Evolutionary conservation across 2,329 filamentous ascomycete genomes (phyloP), one percentile per base, ranked within the genome.

Genomic region (Aspergillus fumigatus): DNA sequence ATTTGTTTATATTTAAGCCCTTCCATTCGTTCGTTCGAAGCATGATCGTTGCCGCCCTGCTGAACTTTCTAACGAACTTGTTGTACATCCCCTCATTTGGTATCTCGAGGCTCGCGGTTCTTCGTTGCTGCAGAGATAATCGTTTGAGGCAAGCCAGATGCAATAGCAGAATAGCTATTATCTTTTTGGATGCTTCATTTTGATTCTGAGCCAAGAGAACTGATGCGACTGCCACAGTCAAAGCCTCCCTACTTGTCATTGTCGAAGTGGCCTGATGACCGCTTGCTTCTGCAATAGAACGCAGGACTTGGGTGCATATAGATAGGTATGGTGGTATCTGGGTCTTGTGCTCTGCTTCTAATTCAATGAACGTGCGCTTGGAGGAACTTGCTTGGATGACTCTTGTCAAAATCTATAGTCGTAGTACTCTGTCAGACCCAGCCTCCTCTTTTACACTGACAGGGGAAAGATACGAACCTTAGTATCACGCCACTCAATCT

Each of bases 401-500:
- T 38, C 32, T 48, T 17, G 52, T 53, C 21, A 53, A 26, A 11
- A 49, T 38, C 52, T 53, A 49, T 14, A 47, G 5, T 21, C 40
- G 11, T 23, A 43, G 3, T 21, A 19, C n/a, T 9, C 19, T 3
- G 19, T 43, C n/a, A 43, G 40, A 17, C n/a, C n/a, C 19, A 21
- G 21, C 21, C n/a, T 11, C 40, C 40, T 43, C 4, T 21, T 3
- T 23, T 21, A 19, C 7, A 21, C 19, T 9, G 21, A 43, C n/a
- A 21, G 21, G 21, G 3, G 29, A 23, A 26, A 26, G 25, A 25
- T 3, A 54, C 65, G 48, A 61, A 83, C 82, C 70, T 87, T 88
- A 1, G 83, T 86, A 67, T 87, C 86, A 50, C 75, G 72, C 64
- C 83, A 87, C 51, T 85, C 80, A 9, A 88, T 68, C 32, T 79